A percentile compares a stretch with the other conserved stretches of the same genome.
Evolutionary conservation across 208 protist species (phyloP).

Genomic region (Crithidia mellificae): DNA sequence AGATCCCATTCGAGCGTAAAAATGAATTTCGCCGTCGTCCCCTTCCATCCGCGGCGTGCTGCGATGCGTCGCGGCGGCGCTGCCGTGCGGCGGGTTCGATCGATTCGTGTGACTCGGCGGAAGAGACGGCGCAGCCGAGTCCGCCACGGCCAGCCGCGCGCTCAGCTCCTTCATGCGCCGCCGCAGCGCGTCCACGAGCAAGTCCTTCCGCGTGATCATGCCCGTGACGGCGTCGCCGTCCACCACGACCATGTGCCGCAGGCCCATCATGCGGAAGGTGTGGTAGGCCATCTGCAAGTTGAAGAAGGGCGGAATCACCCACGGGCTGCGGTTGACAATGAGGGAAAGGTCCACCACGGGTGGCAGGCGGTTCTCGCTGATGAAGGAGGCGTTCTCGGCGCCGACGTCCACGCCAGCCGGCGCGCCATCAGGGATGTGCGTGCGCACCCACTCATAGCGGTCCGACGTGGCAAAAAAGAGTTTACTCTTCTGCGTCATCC

Average conservation of each 20-base stretch:
- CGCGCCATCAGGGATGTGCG: conserved; percentile 22
- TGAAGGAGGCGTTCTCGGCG: conserved; percentile 16
- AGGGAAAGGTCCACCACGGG: conserved; percentile 69
- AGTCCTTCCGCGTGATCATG: conserved; percentile 94
- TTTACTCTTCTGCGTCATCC: conserved; percentile 69
- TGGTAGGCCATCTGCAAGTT: conserved; percentile 87
- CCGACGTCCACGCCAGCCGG: conserved; percentile 6
- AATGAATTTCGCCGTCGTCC: neutral
- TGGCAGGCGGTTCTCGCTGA: conserved; percentile 41
- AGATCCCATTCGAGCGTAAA: neutral
- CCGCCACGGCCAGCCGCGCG: conserved; percentile 25
- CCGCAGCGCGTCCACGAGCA: conserved; percentile 72
- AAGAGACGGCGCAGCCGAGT: conserved; percentile 24
- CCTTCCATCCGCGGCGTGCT: neutral
- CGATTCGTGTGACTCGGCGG: conserved; percentile 25
- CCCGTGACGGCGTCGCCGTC: conserved; percentile 81
- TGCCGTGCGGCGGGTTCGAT: neutral
- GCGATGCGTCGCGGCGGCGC: too few species aligned
- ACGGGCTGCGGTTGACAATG: conserved; percentile 90
- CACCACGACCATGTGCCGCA: conserved; percentile 93
- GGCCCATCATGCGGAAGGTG: conserved; percentile 91
- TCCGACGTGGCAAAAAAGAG: conserved; percentile 59
- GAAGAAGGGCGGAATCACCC: conserved; percentile 85
- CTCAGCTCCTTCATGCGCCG: conserved; percentile 54
- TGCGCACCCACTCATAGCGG: conserved; percentile 45